Evolutionary conservation across 2,329 filamentous ascomycete species (phyloP).

Genomic region (Lachnellula suecica): DNA sequence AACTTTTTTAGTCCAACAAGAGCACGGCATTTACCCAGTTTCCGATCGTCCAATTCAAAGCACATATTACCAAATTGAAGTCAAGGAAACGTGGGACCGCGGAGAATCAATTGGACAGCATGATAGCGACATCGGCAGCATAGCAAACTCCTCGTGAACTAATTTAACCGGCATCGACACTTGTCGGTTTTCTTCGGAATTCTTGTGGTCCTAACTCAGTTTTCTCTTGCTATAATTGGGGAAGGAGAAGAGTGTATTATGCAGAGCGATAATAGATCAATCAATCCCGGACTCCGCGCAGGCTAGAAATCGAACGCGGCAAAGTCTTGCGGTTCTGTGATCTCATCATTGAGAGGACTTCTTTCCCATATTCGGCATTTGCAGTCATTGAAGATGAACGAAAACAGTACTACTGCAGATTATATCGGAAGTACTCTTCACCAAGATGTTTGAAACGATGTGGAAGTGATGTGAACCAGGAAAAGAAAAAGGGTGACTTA

Average conservation of each 20-base stretch:
- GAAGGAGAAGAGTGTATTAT: neutral
- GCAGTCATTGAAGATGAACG: no score
- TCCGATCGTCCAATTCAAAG: constrained; percentile 1
- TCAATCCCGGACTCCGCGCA: neutral
- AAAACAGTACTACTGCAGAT: no score
- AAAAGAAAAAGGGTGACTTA: no score
- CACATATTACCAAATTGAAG: neutral
- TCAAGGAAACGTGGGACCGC: constrained; percentile 1
- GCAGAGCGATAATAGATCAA: neutral
- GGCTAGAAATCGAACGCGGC: no score
- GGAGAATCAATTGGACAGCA: constrained; percentile 8
- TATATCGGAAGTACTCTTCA: no score
- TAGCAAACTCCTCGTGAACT: neutral
- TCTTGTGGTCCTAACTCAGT: neutral
- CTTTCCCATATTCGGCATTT: no score
- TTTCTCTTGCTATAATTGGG: neutral
- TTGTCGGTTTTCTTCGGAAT: neutral
- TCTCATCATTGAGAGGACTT: no score
- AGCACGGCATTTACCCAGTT: neutral
- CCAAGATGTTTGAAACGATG: no score
- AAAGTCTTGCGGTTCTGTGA: no score
- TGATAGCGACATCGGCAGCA: constrained; percentile 10
- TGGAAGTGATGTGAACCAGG: no score
- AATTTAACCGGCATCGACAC: constrained; percentile 14
- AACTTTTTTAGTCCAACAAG: neutral